phyloP scores from a whole-genome alignment of 2,329 filamentous ascomycete genomes.

The Penicillium sp. region DNA sequence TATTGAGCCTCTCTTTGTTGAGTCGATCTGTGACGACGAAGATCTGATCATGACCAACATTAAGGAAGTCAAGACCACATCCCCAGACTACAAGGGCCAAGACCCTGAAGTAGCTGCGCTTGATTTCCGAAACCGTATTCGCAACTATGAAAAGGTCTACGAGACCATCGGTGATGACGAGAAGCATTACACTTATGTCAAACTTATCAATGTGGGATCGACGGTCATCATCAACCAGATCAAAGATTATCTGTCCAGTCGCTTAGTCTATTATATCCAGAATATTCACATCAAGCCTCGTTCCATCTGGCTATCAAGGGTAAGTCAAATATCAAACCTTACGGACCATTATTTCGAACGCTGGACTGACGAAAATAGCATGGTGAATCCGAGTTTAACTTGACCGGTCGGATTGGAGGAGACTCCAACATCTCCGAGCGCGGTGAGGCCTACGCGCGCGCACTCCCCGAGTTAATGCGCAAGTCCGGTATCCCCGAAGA shows the following conservation, averaged over 20 bases:
- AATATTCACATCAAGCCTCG: conserved; percentile 96
- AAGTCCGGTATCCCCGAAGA: conserved; percentile 75
- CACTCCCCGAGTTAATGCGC: conserved; percentile 78
- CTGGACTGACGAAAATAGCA: conserved; percentile 57
- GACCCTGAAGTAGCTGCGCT: conserved; percentile 87
- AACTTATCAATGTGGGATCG: conserved; percentile 93
- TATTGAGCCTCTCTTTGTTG: conserved; percentile 90
- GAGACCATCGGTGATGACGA: conserved; percentile 90
- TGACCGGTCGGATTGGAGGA: conserved; percentile 86
- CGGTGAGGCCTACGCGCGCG: conserved; percentile 81
- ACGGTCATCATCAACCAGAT: conserved; percentile 98
- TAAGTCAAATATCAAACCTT: conserved; percentile 47
- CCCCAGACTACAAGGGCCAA: conserved; percentile 89
- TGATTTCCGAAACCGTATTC: conserved; percentile 91
- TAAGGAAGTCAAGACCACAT: conserved; percentile 93
- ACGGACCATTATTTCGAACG: background rate
- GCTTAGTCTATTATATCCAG: conserved; percentile 97
- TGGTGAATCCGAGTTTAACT: conserved; percentile 90
- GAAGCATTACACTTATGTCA: conserved; percentile 85
- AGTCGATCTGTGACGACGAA: conserved; percentile 95
- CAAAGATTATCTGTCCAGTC: conserved; percentile 91
- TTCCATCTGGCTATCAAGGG: conserved; percentile 92
- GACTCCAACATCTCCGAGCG: conserved; percentile 83
- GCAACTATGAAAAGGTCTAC: conserved; percentile 97
- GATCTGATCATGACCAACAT: conserved; percentile 98